Evolutionary conservation across 371 early-diverging fungal genomes (phyloP).

Genomic region (Mortierella sp.): DNA sequence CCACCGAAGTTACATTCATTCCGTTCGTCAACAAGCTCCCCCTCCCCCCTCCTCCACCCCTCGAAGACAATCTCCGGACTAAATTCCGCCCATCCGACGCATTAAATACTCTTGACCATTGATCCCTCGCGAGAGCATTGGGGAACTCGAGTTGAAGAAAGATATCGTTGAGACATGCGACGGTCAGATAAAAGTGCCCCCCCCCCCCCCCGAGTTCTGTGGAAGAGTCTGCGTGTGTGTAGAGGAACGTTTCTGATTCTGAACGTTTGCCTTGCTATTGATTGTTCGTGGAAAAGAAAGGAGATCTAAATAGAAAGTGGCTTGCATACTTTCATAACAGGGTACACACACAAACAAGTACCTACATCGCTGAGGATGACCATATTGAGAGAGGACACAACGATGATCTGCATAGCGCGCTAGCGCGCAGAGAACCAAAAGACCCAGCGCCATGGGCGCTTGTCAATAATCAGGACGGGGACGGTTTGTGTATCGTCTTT

Average conservation of each 20-base stretch:
- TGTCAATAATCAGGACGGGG: slow-evolving; percentile 2
- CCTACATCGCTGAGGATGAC: slow-evolving; percentile 24
- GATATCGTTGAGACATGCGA: neutral
- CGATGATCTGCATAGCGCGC: slow-evolving; percentile 16
- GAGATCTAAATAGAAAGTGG: too few relatives aligned
- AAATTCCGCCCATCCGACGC: neutral
- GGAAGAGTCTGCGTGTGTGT: neutral
- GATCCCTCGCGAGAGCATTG: slow-evolving; percentile 6
- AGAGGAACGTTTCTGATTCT: slow-evolving; percentile 1
- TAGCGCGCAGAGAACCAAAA: neutral
- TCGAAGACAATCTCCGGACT: neutral
- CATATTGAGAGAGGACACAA: slow-evolving; percentile 12
- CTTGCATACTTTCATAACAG: too few relatives aligned
- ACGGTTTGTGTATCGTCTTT: slow-evolving; percentile 7
- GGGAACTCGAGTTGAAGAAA: slow-evolving; percentile 8
- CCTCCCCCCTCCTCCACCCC: neutral
- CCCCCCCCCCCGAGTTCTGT: neutral
- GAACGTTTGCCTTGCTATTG: neutral
- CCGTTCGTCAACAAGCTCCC: neutral
- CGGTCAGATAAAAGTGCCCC: slow-evolving; percentile 12
- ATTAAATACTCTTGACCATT: slow-evolving; percentile 13
- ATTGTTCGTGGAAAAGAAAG: too few relatives aligned
- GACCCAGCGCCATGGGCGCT: neutral
- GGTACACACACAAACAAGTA: neutral
- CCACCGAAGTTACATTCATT: neutral